Conservation (phyloP, 2,329 filamentous ascomycete genomes). For the Scopulariopsis brevicaulis region DNA sequence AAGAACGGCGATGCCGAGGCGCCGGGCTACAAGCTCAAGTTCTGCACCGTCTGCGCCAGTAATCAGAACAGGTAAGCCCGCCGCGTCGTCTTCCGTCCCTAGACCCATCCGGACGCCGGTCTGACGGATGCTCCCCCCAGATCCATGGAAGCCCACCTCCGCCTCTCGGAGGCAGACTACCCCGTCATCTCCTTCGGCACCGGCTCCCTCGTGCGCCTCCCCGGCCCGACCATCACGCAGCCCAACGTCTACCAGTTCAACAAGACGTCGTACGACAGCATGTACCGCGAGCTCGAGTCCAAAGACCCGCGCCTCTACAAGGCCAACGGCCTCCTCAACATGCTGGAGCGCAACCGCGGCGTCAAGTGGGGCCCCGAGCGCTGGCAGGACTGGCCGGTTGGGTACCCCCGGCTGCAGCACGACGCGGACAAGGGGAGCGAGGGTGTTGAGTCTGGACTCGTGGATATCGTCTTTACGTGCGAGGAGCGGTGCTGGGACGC, state of each 20-base stretch:
- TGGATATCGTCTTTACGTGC: constrained; percentile 93
- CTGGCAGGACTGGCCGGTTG: constrained; percentile 95
- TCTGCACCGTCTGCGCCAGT: constrained; percentile 97
- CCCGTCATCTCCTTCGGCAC: constrained; percentile 98
- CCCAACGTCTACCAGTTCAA: constrained; percentile 99
- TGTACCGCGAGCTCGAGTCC: constrained; percentile 79
- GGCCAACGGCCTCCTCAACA: constrained; percentile 87
- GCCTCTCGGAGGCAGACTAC: constrained; percentile 73
- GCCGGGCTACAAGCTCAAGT: constrained; percentile 76
- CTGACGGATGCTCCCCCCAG: constrained; percentile 23
- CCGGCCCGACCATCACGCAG: constrained; percentile 80
- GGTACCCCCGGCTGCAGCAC: constrained; percentile 70
- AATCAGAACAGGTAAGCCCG: constrained; percentile 79
- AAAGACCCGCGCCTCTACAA: constrained; percentile 85
- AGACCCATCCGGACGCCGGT: background rate
- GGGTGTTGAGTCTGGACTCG: constrained; percentile 79
- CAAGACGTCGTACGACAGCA: constrained; percentile 85
- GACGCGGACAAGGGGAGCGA: constrained; percentile 62
- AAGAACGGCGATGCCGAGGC: constrained; percentile 36
- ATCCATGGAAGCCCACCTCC: constrained; percentile 98
- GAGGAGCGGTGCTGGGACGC: constrained; percentile 98
- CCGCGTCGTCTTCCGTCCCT: background rate
- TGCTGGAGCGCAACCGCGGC: constrained; percentile 83
- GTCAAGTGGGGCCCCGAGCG: constrained; percentile 95
- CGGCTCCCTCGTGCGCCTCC: constrained; percentile 84